Conservation (phyloP, 1,284 basidiomycete species). For the Tilletia setariae region DNA sequence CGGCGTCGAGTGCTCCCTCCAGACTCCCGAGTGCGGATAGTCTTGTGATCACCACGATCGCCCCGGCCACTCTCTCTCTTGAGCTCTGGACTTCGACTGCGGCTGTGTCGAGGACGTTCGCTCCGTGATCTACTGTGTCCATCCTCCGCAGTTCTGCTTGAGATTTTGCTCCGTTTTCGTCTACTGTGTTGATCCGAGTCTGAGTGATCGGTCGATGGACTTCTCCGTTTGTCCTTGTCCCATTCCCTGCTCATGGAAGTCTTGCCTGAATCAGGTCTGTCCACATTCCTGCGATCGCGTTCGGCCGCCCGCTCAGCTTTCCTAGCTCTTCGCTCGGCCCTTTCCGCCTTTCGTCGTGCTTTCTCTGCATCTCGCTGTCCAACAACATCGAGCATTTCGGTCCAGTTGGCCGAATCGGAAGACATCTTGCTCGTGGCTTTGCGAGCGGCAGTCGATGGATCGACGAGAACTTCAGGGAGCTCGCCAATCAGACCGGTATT, state of each 20-base stretch:
- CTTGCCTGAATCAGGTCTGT: neutral
- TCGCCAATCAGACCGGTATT: constrained; percentile 5
- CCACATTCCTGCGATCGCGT: neutral
- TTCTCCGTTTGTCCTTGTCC: neutral
- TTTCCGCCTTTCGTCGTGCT: neutral
- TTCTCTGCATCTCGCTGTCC: constrained; percentile 3
- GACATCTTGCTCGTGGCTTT: neutral
- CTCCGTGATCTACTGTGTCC: neutral
- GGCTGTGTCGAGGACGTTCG: neutral
- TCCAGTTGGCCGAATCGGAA: neutral
- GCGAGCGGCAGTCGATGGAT: neutral
- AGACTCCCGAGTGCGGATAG: too few species aligned
- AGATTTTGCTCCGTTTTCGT: too few species aligned
- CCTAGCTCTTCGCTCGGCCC: neutral
- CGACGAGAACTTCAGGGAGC: neutral
- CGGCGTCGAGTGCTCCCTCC: too few species aligned
- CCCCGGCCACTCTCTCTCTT: neutral
- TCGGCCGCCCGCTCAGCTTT: neutral
- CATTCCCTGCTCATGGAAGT: neutral
- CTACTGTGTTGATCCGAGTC: too few species aligned
- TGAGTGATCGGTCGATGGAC: too few species aligned
- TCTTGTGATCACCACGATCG: neutral
- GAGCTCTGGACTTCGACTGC: neutral
- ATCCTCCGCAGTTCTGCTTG: too few species aligned
- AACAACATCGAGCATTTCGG: neutral